Base-by-base conservation (phyloP, 192 early-diverging fungal species). In the Lobosporangium transversale region DNA sequence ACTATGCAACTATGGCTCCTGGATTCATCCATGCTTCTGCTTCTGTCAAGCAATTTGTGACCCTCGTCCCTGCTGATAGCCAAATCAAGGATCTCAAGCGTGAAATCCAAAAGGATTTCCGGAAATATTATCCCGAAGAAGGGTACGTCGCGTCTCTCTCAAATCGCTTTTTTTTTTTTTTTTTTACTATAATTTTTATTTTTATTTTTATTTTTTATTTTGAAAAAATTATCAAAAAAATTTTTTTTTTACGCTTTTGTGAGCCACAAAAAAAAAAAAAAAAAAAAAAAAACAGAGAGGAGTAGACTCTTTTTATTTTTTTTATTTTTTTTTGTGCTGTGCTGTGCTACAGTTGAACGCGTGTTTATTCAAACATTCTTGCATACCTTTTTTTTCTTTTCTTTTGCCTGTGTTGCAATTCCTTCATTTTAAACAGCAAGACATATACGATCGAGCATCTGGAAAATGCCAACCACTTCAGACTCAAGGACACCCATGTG, bases 81-180 rank as follows among this genome's bases (percentile, higher is more conserved):
- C 26, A 57, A 4, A 44, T 71, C 24, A 12, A 29, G 3, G 69
- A 62, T 1, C 45, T 71, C 4, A 56, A 56, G 36, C 11, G 50
- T 7, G 54, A 52, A 24, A 63, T 71, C 36, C 33, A 33, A n/a
- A 30, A 50, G 12, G 43, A 48, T 21, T 58, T 54, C 29, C 30
- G 31, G 21, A 24, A 33, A 8, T 31, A 24, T 15, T 71, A 63
- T 45, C 43, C 33, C 8, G 33, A 63, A 3, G 69, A 62, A 20
- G 53, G 53, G 69, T 71, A 71, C 56, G 69, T 62, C 43, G n/a
- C 35, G 18, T n/a, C 7, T 12, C 1, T 53, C 7, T 4, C 4
- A 11, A 1, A 35, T 43, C 17, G 30, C n/a, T 53, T 14, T 54
- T 27, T 24, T 50, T 58, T 24, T 14, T 47, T 30, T 47, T 48